Conservation (phyloP, 352 stramenopile genomes). For the Phytopythium montanum region DNA sequence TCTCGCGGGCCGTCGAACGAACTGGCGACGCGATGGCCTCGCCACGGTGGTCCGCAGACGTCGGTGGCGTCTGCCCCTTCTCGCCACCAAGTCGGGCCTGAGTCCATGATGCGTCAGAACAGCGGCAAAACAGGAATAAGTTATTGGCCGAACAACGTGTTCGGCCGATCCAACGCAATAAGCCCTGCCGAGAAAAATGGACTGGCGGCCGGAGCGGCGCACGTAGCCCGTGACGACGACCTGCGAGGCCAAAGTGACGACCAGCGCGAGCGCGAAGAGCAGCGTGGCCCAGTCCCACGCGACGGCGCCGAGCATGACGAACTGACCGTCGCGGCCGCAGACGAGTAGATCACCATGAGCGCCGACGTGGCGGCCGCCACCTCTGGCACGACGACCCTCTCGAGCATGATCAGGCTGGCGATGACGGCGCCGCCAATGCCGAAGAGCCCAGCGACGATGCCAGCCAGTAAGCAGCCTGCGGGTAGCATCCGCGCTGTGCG, state of each 20-base stretch:
- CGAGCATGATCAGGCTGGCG: conserved; percentile 26
- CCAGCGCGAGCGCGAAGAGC: conserved; percentile 37
- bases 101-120: too few species aligned
- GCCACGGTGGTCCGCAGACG: too few species aligned
- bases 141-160: too few species aligned
- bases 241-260: conserved; percentile 43
- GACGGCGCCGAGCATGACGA: conserved; percentile 51
- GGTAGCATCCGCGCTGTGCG: too few species aligned
- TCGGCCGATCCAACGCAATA: too few species aligned
- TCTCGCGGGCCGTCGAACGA: too few species aligned
- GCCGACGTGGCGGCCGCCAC: conserved; percentile 36
- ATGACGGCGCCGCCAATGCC: conserved; percentile 47
- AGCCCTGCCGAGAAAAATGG: conserved; percentile 40
- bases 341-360: conserved; percentile 53
- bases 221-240: conserved; percentile 51
- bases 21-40: too few species aligned
- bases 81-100: too few species aligned
- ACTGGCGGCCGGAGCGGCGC: conserved; percentile 41
- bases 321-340: conserved; percentile 48
- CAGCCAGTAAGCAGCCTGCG: too few species aligned
- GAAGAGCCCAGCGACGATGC: conserved; percentile 48
- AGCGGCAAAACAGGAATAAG: too few species aligned
- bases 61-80: too few species aligned
- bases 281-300: conserved; percentile 45
- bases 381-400: conserved; percentile 30